Evolutionary conservation across 768 basidiomycete genomes (phyloP).

Genomic region (Leucogyrophana mollusca): DNA sequence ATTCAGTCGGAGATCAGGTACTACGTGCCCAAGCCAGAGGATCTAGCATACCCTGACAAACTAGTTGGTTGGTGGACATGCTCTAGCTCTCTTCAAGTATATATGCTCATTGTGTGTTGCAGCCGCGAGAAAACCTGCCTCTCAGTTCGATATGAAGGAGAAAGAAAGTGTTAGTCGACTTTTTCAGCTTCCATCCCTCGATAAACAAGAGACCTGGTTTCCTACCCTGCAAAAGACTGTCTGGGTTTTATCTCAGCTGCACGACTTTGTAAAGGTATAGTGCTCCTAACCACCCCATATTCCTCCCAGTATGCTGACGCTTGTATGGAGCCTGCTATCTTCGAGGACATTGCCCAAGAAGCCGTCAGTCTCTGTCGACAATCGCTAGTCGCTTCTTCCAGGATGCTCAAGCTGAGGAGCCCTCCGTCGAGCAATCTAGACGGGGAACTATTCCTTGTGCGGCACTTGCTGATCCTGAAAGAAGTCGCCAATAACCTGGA

Average conservation of each 20-base stretch:
- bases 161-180: constrained; percentile 69
- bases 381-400: constrained; percentile 73
- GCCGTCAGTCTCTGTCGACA: constrained; percentile 79
- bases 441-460: constrained; percentile 82
- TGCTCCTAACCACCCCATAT: not conserved
- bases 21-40: constrained; percentile 73
- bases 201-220: constrained; percentile 87
- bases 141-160: constrained; percentile 52
- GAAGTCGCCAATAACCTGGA: constrained; percentile 83
- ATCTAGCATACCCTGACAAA: constrained; percentile 85
- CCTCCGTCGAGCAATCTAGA: constrained; percentile 53
- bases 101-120: not conserved
- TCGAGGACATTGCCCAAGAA: constrained; percentile 95
- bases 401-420: constrained; percentile 55
- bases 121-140: constrained; percentile 47
- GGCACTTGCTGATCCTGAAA: constrained; percentile 89
- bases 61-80: constrained; percentile 64
- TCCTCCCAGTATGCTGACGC: constrained; percentile 1
- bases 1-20: constrained; percentile 87
- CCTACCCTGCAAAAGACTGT: constrained; percentile 85
- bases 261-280: constrained; percentile 86
- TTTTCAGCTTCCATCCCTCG: constrained; percentile 67
- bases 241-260: constrained; percentile 88
- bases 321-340: constrained; percentile 78
- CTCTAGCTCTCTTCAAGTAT: not conserved